Percentiles rank a stretch among this genome's conserved stretches.
phyloP scores from a whole-genome alignment of 2,329 filamentous ascomycete genomes.

The Scleromitrula shiraiana region DNA sequence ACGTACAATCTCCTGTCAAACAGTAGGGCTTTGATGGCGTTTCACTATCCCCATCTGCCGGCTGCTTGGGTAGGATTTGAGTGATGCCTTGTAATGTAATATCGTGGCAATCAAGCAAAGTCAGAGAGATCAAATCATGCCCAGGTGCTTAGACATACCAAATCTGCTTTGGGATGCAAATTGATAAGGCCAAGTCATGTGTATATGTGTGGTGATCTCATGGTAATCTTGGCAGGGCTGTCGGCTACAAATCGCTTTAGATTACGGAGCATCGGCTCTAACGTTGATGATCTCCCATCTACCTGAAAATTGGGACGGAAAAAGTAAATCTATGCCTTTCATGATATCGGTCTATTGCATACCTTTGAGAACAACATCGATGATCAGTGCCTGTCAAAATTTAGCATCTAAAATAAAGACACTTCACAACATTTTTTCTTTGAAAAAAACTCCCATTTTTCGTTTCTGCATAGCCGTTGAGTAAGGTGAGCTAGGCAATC shows the following conservation, averaged over 20 bases:
- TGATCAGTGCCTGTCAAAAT: background rate
- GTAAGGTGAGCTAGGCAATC: background rate
- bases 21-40: constrained; percentile 19
- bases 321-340: too few relatives aligned
- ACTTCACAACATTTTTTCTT: background rate
- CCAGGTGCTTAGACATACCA: too few relatives aligned
- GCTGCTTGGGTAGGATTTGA: too few relatives aligned
- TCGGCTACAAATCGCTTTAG: too few relatives aligned
- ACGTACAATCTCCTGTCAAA: constrained; percentile 18
- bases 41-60: constrained; percentile 10
- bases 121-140: background rate
- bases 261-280: too few relatives aligned
- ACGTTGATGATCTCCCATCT: background rate
- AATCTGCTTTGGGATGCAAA: background rate
- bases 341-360: too few relatives aligned
- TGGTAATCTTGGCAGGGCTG: background rate
- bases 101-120: background rate
- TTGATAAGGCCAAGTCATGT: background rate
- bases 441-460: too few relatives aligned
- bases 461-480: background rate
- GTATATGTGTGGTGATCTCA: background rate
- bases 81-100: background rate
- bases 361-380: too few relatives aligned
- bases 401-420: too few relatives aligned
- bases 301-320: too few relatives aligned